phyloP scores from a whole-genome alignment of 1,284 basidiomycete species.

The Sphagnurus paluster region DNA sequence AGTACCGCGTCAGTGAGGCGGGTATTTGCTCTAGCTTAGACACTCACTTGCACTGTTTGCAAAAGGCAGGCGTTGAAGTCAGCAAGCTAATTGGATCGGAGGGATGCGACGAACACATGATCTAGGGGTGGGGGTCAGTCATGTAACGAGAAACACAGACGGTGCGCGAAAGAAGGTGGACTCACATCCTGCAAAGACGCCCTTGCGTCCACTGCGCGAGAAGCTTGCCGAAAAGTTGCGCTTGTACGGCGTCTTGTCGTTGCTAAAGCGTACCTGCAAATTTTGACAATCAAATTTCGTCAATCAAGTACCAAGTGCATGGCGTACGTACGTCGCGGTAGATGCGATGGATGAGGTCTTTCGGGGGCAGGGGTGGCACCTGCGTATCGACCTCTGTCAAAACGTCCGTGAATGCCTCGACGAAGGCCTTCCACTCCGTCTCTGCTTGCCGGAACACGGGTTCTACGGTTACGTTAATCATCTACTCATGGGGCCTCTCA shows the following conservation, averaged over 20 bases:
- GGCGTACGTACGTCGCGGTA: slow-evolving; percentile 70
- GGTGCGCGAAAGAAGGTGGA: slow-evolving; percentile 11
- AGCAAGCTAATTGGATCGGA: no score
- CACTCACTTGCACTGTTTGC: slow-evolving; percentile 21
- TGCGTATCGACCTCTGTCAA: slow-evolving; percentile 76
- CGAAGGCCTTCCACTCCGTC: slow-evolving; percentile 85
- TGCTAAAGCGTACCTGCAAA: slow-evolving; percentile 83
- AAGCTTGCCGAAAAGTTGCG: slow-evolving; percentile 74
- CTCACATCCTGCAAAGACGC: slow-evolving; percentile 76
- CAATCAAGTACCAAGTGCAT: not conserved
- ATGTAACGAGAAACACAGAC: not conserved
- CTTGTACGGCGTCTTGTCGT: slow-evolving; percentile 95
- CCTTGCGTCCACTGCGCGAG: slow-evolving; percentile 78
- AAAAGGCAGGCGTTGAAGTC: not conserved
- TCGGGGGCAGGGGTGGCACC: slow-evolving; percentile 82
- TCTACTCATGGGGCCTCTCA: no score
- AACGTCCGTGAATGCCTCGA: slow-evolving; percentile 66
- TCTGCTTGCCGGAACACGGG: slow-evolving; percentile 82
- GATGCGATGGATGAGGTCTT: slow-evolving; percentile 84
- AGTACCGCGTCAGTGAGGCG: no score
- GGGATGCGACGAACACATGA: slow-evolving; percentile 40
- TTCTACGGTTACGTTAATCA: slow-evolving; percentile 44
- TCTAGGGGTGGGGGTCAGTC: slow-evolving; percentile 28
- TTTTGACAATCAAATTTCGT: no score
- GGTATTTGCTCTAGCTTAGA: no score